Evolutionary conservation across 2,329 filamentous ascomycete genomes (phyloP), one percentile per base, ranked within the genome.

Genomic region (Verticillium nubilum): DNA sequence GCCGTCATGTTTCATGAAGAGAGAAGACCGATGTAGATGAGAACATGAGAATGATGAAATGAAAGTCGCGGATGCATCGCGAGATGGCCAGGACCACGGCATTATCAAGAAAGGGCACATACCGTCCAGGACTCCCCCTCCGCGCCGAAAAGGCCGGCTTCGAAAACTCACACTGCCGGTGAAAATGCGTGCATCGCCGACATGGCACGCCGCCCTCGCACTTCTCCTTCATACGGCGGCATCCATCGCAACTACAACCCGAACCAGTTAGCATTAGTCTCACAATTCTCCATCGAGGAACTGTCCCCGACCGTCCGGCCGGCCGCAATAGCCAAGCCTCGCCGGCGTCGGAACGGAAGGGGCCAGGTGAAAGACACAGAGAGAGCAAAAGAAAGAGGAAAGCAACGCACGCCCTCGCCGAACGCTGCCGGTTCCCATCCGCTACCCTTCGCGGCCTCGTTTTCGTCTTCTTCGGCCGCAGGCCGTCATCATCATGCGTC

Each of bases 161-260:
- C 42, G 73, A 74, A 63, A 82, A 82, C 60, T 78, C 73, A 67
- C 81, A 83, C 64, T 77, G 76, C 52, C 80, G 76, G 60, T 76
- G 76, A 63, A 82, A 77, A 60, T 78, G 79, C 59, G 77, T 72
- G 66, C 81, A 84, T 58, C 81, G 72, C 54, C 79, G 77, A 65
- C 81, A 84, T 2, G 81, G 81, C 19, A 81, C 73, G 56, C 80
- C 81, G 54, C 81, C 81, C 64, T 83, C 80, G 65, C 81, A 84
- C 69, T 83, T 82, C 67, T 84, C 81, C 66, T 84, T 84, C 60
- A 80, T 75, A 62, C 80, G 75, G 60, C 81, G 79, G 67, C 80
- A 84, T 57, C 78, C 78, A 66, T 82, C 80, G 65, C 81, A 84
- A 60, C 81, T 83, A 71, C 69, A 61, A 58, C 10, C 12, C 29